A percentile compares a stretch with the other conserved stretches of the same genome.
phyloP scores from a whole-genome alignment of 257 asterid species.

The Solanum infundibuliforme region DNA sequence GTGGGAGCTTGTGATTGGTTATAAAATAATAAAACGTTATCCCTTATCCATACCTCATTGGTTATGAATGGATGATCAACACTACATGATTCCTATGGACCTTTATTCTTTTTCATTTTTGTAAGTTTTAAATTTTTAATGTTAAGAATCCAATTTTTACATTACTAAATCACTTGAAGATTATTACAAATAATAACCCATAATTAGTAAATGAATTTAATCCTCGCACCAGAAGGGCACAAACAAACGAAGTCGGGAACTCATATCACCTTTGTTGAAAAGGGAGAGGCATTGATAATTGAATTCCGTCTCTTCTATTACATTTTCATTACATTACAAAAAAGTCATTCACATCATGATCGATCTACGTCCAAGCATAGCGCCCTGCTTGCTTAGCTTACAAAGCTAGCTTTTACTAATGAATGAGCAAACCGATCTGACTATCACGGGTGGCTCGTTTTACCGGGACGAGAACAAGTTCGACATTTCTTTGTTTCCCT shows the following conservation, averaged over 20 bases:
- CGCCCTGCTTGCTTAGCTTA: not conserved
- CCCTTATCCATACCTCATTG: not conserved
- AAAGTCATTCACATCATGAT: not conserved
- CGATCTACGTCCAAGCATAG: not conserved
- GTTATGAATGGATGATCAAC: not conserved
- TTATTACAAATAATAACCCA: not conserved
- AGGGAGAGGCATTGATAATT: not conserved
- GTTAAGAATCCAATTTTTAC: not conserved
- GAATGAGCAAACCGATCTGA: not conserved
- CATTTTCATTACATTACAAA: not conserved
- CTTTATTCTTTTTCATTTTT: conserved; percentile 9
- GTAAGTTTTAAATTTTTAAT: not conserved
- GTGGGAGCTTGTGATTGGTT: not conserved
- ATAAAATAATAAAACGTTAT: not conserved
- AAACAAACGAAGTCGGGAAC: not conserved
- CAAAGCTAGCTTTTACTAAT: no score
- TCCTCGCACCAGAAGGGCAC: not conserved
- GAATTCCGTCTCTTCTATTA: not conserved
- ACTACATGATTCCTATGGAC: not conserved
- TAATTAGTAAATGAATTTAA: not conserved
- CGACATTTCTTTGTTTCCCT: not conserved
- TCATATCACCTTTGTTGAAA: not conserved
- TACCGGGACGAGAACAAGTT: not conserved
- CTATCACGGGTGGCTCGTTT: not conserved
- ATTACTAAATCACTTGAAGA: not conserved